Base-by-base conservation (phyloP, 352 stramenopile genomes). In the Phytopythium kandeliae region DNA sequence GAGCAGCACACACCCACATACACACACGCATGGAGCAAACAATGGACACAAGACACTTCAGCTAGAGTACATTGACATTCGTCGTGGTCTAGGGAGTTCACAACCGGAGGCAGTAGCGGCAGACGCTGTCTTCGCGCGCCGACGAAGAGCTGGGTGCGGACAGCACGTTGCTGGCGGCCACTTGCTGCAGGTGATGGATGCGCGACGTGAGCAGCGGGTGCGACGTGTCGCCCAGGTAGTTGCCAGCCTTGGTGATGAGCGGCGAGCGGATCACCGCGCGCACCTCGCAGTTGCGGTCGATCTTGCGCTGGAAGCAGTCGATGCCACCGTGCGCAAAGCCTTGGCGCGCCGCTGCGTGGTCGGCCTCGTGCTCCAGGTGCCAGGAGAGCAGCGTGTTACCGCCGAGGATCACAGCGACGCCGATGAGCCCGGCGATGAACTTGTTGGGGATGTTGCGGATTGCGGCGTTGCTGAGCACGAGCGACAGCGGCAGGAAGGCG, bases 391-490 rank as follows among this genome's bases (percentile, higher is more conserved):
- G 63, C 51, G 81, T 63, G 55, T 89, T 89, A 24, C 71, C 61
- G 12, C 60, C 72, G 6, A 83, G 44, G 17, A 91, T 68, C 6
- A 63, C 58, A 16, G 73, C 26, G 4, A 71, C 63, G 13, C 81
- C 74, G 7, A 82, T 48, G 4, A 82, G 55, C 0, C 71, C 69
- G 0, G 75, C 78, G 10, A 89, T 13, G 5, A 88, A 17, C 57
- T 89, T 90, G 73, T 93, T 89, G 0, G 79, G 77, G 35, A 91
- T 86, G 54, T 73, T 83, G 47, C 71, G 66, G 48, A 86, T 86
- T 22, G 60, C 56, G 15, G 72, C 69, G 33, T 62, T 81, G 44
- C 65, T 79, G 24, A 58, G 61, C 1, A 90, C n/a, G 9, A 93
- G 65, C 21, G 80, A 86, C 16, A 76, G 28, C 8, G 79, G 83